Evolutionary conservation across 2,329 filamentous ascomycete species (phyloP), one percentile per base, ranked within the genome.

Genomic region (Phoma sp.): DNA sequence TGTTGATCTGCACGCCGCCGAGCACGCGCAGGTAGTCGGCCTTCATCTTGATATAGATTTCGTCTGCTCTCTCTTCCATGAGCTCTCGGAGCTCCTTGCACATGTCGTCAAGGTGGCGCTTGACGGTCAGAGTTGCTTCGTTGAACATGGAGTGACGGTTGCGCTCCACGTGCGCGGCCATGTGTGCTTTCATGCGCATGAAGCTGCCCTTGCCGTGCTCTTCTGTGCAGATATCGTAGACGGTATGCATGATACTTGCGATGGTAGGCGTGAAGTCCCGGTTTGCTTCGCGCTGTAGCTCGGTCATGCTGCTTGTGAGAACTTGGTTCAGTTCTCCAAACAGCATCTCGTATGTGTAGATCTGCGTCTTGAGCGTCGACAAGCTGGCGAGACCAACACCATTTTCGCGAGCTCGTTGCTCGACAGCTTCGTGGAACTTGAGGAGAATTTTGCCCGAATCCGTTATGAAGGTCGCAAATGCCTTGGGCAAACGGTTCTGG

Each of bases 241-340:
- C 79, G 2, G 69, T 55, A 2, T 60, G 57, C 80, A 88, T 85
- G 29, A 69, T 70, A 1, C 60, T 38, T 4, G 72, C 65, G 48
- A 87, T 79, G 2, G 75, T 74, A 0, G 82, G 83, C 0, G 76
- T 77, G 51, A 87, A 85, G 31, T 81, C 74, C 4, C 84, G 80
- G 61, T 80, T 86, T 15, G 81, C 80, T 3, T 84, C 80, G 25
- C 81, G 78, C 62, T 86, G 83, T 4, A 73, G 57, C 5, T 75
- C 71, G 0, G 73, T 81, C 59, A 85, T 78, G 2, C 60, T 59
- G 1, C 62, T 61, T 0, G 72, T 58, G 36, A 81, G 69, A 4
- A 57, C 56, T 0, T 48, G 55, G 2, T 72, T 71, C 0, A 81
- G 52, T 6, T 76, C 70, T 0, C 69, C 64, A 32, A 85, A 76